Evolutionary conservation across 2,329 filamentous ascomycete species (phyloP).

Genomic region (Ophiostoma himal-ulmi): DNA sequence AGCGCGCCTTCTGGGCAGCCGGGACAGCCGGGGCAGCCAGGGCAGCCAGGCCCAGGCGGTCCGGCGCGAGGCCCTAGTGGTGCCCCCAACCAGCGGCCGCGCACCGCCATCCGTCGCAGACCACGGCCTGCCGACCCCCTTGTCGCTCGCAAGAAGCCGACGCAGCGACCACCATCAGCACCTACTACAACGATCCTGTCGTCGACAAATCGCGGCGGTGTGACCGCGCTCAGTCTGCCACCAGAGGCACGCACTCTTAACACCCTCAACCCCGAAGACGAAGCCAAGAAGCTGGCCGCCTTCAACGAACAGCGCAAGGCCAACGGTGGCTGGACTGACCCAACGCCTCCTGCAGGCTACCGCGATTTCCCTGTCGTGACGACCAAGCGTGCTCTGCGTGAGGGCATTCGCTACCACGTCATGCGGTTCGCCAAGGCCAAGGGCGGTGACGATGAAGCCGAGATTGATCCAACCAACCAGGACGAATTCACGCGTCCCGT

Average conservation of each 20-base stretch:
- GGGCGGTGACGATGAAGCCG: conserved; percentile 38
- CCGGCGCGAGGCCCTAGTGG: conserved; percentile 28
- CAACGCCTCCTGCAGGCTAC: conserved; percentile 37
- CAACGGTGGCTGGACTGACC: conserved; percentile 54
- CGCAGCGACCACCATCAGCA: conserved; percentile 34
- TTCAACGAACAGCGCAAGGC: conserved; percentile 41
- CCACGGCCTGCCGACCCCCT: conserved; percentile 55
- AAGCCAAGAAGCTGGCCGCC: conserved; percentile 30
- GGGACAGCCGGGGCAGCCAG: conserved; percentile 27
- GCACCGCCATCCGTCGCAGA: conserved; percentile 38
- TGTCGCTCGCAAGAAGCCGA: conserved; percentile 53
- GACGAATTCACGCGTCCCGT: conserved; percentile 82
- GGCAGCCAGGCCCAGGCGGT: conserved; percentile 17
- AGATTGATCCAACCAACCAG: conserved; percentile 64
- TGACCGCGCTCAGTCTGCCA: conserved; percentile 24
- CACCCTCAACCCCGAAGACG: conserved; percentile 21
- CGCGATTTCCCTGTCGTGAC: conserved; percentile 64
- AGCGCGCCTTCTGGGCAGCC: conserved; percentile 37
- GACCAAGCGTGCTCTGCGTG: conserved; percentile 72
- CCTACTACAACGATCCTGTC: conserved; percentile 22
- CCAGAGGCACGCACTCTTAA: conserved; percentile 25
- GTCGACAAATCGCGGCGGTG: conserved; percentile 19
- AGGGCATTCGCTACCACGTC: conserved; percentile 78
- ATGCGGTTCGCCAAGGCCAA: conserved; percentile 66
- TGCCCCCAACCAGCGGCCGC: conserved; percentile 30